Base-by-base conservation (phyloP, 202 grass and related monocot genomes). In the Panicum virgatum region DNA sequence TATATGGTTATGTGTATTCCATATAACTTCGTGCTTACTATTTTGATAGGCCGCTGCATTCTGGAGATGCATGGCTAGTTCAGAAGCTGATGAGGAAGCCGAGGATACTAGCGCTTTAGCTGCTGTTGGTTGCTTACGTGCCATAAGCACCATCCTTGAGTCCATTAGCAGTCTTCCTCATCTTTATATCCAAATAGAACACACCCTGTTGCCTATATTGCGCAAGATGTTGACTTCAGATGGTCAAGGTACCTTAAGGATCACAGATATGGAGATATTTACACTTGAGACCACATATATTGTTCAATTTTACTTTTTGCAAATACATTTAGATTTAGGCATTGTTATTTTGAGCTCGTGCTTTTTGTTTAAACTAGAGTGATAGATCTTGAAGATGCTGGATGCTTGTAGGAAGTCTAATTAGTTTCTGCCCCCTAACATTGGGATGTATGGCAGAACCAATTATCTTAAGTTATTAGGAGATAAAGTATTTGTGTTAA, bases 121-220 rank as follows among this genome's bases (percentile, higher is more conserved):
- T 51, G 94, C 94, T 70, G 89, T 93, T 75, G 94, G 94, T 51
- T 97, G 94, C 62, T 90, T 97, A 67, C 86, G 94, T 71, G 94
- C 91, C 29, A 90, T 97, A 83, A 91, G 91, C 88, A 93, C 94
- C 82, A 97, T 97, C 34, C 94, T 97, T 19, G 94, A 97, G 78
- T 97, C 94, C 6, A 46, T 97, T 54, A 94, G 91, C 89, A 93
- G 94, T 43, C 91, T 97, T 43, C 91, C 94, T 46, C 91, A 94
- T 59, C 89, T 97, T 51, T 97, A 93, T 84, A 71, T 77, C 18
- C 87, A 90, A 90, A 89, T 97, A 38, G 94, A 97, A 59, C 87
- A 87, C 34, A 90, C 89, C 19, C 81, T 97, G 66, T 62, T 97
- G 62, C 94, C 94, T 60, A 94, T 97, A 85, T 90, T 97, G 87